Evolutionary conservation across 371 early-diverging fungal genomes (phyloP).

Genomic region (Mucor circinelloides): DNA sequence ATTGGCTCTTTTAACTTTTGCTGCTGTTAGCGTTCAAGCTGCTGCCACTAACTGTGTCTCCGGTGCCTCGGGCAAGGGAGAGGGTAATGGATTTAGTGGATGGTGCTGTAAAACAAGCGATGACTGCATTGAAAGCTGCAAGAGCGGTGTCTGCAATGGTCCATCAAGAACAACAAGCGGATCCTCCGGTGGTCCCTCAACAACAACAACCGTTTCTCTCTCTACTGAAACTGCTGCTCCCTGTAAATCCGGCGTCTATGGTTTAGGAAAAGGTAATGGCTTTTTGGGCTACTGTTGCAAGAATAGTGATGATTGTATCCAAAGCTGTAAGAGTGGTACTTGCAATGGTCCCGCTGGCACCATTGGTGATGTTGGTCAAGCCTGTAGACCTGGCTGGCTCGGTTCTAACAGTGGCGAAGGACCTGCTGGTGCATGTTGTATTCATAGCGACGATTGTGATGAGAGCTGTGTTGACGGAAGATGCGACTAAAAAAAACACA

Average conservation of each 20-base stretch:
- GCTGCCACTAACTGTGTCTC: neutral
- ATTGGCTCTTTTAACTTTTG: neutral
- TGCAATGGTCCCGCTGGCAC: conserved; percentile 2
- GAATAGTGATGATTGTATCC: conserved; percentile 2
- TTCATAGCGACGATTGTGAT: conserved; percentile 8
- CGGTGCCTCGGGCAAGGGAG: conserved; percentile 8
- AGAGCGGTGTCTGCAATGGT: conserved; percentile 13
- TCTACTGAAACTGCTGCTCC: neutral
- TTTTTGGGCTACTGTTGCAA: conserved; percentile 14
- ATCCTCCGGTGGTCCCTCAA: no score
- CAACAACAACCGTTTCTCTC: no score
- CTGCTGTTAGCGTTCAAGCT: neutral
- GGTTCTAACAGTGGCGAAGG: conserved; percentile 8
- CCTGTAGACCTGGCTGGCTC: neutral
- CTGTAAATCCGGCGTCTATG: neutral
- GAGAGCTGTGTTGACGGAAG: conserved; percentile 17
- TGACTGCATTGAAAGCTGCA: conserved; percentile 15
- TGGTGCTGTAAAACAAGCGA: conserved; percentile 9
- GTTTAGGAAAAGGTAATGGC: conserved; percentile 11
- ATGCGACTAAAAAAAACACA: neutral
- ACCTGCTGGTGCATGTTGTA: conserved; percentile 4
- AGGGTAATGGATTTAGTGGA: conserved; percentile 12
- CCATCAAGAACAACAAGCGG: no score
- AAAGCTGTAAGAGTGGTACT: conserved; percentile 5
- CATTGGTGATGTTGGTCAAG: conserved; percentile 3